Evolutionary conservation across 768 basidiomycete genomes (phyloP), one percentile per base, ranked within the genome.

Genomic region (Fibroporia radiculosa): DNA sequence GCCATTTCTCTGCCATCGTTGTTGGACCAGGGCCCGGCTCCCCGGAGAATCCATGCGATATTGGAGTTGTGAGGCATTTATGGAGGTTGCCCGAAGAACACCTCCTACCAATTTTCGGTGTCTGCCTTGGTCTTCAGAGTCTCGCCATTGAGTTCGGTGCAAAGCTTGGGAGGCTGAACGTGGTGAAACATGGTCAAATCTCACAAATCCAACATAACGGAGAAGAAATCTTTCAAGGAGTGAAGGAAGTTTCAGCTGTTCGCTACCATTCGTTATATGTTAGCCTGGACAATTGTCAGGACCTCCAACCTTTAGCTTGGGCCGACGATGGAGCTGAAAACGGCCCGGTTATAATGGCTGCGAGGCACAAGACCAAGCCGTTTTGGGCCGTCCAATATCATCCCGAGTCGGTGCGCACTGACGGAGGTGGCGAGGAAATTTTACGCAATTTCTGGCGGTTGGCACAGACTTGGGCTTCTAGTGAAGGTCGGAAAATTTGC

Each of bases 371-470:
- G 40, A 62, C 53, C 19, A 73, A 70, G 48, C 88, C 89, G 3
- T 86, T 88, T 56, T 91, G 84, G 82, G 87, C 84, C 3, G 89
- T 92, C 19, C 89, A 92, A 56, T 92, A 91, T 59, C 89, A 92
- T 58, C 89, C 89, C 5, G 89, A 91, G 58, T 91, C 88, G 3
- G 76, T 84, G 3, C 72, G 83, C 52, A 91, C 87, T 2, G 66
- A 69, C 33, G 75, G 73, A 2, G 84, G 82, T 5, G 87, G 87
- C 1, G 55, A 72, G n/a, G 72, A 80, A 45, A 76, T 88, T 13
- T 50, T 90, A 45, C 61, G 61, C 18, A 91, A 88, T 60, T 90
- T 90, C 57, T 90, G 84, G 84, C 61, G 62, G 19, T 66, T 87
- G 16, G 80, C 84, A 16, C 67, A 71, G 40, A 60, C 62, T 6